A percentile compares a stretch with the other conserved stretches of the same genome.
These are phyloP conservation scores for Ajuga reptans DNA, from an alignment of 305 asterid species.

Conservation along the genomic window DNA sequence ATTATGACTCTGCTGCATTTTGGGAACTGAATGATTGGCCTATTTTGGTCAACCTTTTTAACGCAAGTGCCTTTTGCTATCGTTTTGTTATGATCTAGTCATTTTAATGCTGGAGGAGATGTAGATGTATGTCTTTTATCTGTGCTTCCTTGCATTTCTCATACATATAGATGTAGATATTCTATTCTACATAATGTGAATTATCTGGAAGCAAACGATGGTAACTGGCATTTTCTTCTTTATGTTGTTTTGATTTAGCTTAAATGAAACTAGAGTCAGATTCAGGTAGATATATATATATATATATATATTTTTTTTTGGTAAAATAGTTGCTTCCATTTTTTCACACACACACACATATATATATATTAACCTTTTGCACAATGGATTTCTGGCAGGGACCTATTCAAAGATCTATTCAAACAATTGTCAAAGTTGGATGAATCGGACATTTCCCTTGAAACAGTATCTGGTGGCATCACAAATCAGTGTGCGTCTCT, in stretches of 20 bases:
- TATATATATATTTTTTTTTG: neutral
- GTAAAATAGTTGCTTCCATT: neutral
- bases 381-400: slow-evolving; percentile 41
- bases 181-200: neutral
- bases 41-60: neutral
- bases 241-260: neutral
- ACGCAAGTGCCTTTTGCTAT: neutral
- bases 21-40: neutral
- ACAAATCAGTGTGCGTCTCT: slow-evolving; percentile 65
- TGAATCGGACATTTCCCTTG: slow-evolving; percentile 62
- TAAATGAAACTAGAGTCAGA: neutral
- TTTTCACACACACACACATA: too few relatives aligned
- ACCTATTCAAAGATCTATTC: slow-evolving; percentile 77
- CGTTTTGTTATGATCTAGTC: neutral
- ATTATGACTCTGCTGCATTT: slow-evolving; percentile 2
- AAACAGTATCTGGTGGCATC: slow-evolving; percentile 87
- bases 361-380: neutral
- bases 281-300: neutral
- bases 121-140: neutral
- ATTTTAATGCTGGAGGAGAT: neutral
- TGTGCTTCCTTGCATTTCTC: neutral
- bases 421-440: slow-evolving; percentile 66
- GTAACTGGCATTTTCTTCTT: neutral
- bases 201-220: slow-evolving; percentile 13
- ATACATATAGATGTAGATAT: neutral